A percentile compares a stretch with the other conserved stretches of the same genome.
These are phyloP conservation scores for Colletotrichum acutatum DNA, from an alignment of 2,329 filamentous ascomycete genomes.

Conservation along the genomic window DNA sequence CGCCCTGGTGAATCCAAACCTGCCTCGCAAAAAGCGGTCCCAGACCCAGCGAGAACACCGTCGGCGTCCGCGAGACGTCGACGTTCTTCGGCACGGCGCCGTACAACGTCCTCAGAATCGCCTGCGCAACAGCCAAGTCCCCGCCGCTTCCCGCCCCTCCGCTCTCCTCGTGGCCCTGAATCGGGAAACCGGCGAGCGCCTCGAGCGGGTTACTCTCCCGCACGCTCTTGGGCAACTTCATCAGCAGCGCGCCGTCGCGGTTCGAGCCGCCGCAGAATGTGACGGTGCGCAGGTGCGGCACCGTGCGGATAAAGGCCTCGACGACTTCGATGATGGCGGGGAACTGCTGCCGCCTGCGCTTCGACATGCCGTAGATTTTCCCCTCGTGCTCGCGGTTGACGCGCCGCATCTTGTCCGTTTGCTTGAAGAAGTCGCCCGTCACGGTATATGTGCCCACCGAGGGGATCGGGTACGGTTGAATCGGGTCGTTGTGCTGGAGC, in stretches of 20 bases:
- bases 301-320: conserved; percentile 75
- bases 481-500: conserved; percentile 80
- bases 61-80: conserved; percentile 50
- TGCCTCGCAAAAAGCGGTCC: conserved; percentile 58
- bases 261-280: conserved; percentile 91
- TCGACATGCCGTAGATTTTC: conserved; percentile 82
- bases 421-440: conserved; percentile 67
- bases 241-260: conserved; percentile 83
- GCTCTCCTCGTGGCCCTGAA: conserved; percentile 5
- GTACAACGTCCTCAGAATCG: conserved; percentile 50
- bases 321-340: conserved; percentile 85
- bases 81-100: conserved; percentile 55
- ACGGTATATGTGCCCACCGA: conserved; percentile 84
- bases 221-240: conserved; percentile 69
- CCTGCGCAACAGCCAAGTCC: conserved; percentile 47
- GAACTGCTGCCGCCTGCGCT: conserved; percentile 82
- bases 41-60: conserved; percentile 55
- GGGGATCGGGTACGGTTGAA: conserved; percentile 84
- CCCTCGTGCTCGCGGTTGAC: conserved; percentile 60
- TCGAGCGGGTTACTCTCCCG: conserved; percentile 74
- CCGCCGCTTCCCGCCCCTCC: conserved; percentile 32
- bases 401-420: conserved; percentile 62
- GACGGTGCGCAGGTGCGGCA: conserved; percentile 78
- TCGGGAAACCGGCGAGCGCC: conserved; percentile 43
- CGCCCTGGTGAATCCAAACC: conserved; percentile 63